These are phyloP conservation scores for Niebla homalea DNA, from an alignment of 495 filamentous ascomycete species.

Conservation along the genomic window DNA sequence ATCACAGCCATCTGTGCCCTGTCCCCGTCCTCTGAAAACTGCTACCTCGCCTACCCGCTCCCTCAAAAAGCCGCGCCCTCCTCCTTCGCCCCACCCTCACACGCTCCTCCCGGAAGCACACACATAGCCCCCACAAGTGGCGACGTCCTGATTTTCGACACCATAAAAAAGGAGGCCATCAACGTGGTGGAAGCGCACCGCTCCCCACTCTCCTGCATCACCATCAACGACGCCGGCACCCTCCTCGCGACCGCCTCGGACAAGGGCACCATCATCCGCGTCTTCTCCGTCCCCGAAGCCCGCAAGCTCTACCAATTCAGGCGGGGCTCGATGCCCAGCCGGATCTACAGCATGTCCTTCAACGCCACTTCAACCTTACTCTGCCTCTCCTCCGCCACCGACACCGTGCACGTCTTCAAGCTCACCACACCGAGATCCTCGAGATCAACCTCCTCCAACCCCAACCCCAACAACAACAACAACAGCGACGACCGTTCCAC, in stretches of 20 bases:
- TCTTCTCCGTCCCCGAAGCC: conserved; percentile 79
- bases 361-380: conserved; percentile 86
- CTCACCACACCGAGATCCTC: conserved; percentile 34
- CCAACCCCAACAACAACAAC: background rate
- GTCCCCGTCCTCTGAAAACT: conserved; percentile 87
- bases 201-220: conserved; percentile 78
- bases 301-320: conserved; percentile 93
- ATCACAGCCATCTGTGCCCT: conserved; percentile 71
- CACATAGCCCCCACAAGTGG: conserved; percentile 76
- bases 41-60: conserved; percentile 85
- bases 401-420: conserved; percentile 96
- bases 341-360: conserved; percentile 99
- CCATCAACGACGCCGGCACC: conserved; percentile 86
- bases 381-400: conserved; percentile 87
- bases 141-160: conserved; percentile 84
- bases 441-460: conserved; percentile 2
- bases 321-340: conserved; percentile 81
- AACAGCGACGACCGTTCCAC: conserved; percentile 22
- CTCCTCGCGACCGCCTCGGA: conserved; percentile 89
- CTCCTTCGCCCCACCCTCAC: conserved; percentile 55
- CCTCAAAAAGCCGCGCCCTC: conserved; percentile 62
- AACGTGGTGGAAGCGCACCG: conserved; percentile 89
- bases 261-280: conserved; percentile 91
- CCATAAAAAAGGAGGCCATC: conserved; percentile 71
- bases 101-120: conserved; percentile 62